Percentiles rank a stretch among this genome's conserved stretches.
Conservation (phyloP, 1,284 basidiomycete species). For the Cryptococcus sp. region DNA sequence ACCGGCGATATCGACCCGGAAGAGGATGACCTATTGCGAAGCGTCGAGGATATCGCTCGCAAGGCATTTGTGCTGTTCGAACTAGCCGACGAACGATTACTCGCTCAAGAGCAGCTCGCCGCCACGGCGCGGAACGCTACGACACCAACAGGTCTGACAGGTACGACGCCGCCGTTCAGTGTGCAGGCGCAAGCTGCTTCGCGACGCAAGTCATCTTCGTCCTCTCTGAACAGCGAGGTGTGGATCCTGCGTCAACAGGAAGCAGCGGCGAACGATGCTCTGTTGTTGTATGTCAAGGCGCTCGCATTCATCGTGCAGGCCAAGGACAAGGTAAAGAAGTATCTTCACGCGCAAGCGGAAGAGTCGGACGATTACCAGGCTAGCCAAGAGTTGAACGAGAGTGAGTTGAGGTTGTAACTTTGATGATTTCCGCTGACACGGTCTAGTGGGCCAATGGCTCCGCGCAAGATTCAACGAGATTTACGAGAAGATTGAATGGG, state of each 20-base stretch:
- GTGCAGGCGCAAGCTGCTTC: slow-evolving; percentile 7
- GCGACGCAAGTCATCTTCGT: slow-evolving; percentile 32
- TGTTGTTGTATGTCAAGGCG: slow-evolving; percentile 89
- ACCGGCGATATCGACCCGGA: slow-evolving; percentile 61
- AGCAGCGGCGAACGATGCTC: slow-evolving; percentile 71
- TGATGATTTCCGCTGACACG: no score
- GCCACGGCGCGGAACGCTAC: slow-evolving; percentile 8
- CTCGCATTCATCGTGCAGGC: slow-evolving; percentile 91
- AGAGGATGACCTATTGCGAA: slow-evolving; percentile 74
- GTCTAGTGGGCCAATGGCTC: slow-evolving; percentile 60
- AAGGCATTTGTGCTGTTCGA: slow-evolving; percentile 91
- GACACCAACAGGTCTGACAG: slow-evolving; percentile 12
- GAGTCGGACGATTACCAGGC: slow-evolving; percentile 37
- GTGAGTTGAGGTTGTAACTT: slow-evolving; percentile 42
- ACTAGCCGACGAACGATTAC: slow-evolving; percentile 91
- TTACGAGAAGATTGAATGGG: slow-evolving; percentile 61
- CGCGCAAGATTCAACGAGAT: slow-evolving; percentile 61
- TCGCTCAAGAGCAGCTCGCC: slow-evolving; percentile 55
- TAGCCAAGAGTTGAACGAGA: slow-evolving; percentile 59
- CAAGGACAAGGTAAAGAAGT: slow-evolving; percentile 62
- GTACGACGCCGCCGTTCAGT: slow-evolving; percentile 31
- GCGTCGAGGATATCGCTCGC: slow-evolving; percentile 85
- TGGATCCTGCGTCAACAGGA: slow-evolving; percentile 71
- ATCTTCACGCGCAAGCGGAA: slow-evolving; percentile 51
- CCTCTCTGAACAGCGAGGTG: slow-evolving; percentile 42